Evolutionary conservation across 148 eudicot species (phyloP), one percentile per base, ranked within the genome.

Genomic region (Fagopyrum homotropicum): DNA sequence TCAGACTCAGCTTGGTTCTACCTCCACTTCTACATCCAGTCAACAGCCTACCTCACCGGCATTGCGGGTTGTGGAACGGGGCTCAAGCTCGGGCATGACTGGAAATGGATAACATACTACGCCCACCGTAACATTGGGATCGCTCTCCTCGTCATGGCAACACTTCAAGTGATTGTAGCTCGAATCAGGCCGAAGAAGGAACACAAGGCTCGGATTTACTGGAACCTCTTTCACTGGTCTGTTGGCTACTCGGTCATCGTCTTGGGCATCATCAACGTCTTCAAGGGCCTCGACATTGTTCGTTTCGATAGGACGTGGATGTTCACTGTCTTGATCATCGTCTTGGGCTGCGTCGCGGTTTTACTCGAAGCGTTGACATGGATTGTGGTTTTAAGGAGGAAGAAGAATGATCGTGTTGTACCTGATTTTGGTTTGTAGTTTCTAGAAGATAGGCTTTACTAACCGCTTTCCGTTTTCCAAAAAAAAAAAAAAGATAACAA

Each of bases 1-100:
- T 87, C 87, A 0, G 79, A 88, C 63, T 89, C 91, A 4, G 86
- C 86, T 0, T 88, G 91, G 91, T 88, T 88, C 69, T 88, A 88
- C 83, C 48, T 88, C 0, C 91, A 88, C 74, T 70, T 84, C 0
- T 17, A 78, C 0, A 84, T 87, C 79, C 91, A 88, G 51, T 49
- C 73, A 3, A 73, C 87, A 0, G 91, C 87, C 63, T 88, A 88
- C 75, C 56, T 73, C 2, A 75, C 82, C 4, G 91, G 91, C 0
- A 83, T 88, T 0, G 87, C 87, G 8, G 91, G 89, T 7, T 88
- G 91, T 87, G 89, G 72, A 0, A 88, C 89, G 6, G 89, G 91
- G 0, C 83, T 88, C 12, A 85, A 82, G 75, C 89, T 88, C 11
- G 91, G 91, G 10, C 79, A 83, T 9, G 91, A 85, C n/a, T 88